These are phyloP conservation scores for Eleusine coracana DNA, from an alignment of 176 grass and related monocot species.

Conservation along the genomic window DNA sequence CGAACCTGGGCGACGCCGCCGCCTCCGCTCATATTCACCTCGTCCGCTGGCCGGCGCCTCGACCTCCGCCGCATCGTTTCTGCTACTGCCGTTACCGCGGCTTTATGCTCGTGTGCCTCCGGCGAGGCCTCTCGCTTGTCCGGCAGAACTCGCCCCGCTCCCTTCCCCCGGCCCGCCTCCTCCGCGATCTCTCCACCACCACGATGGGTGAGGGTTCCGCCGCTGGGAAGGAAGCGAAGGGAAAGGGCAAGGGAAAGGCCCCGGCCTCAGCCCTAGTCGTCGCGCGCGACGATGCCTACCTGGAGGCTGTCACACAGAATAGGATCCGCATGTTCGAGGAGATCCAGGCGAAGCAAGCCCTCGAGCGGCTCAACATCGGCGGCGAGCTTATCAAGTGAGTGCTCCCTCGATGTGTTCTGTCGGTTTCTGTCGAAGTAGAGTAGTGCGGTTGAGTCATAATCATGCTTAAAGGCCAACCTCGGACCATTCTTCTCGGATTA, in stretches of 20 bases:
- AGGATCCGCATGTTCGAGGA: conserved; percentile 66
- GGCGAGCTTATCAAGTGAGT: conserved; percentile 77
- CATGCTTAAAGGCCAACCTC: not conserved
- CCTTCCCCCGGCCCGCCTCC: not conserved
- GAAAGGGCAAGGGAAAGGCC: conserved; percentile 15
- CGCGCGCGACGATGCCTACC: conserved; percentile 61
- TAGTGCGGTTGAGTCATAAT: not conserved
- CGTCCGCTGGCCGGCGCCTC: not conserved
- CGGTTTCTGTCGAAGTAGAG: not conserved
- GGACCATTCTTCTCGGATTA: not conserved
- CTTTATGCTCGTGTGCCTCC: conserved; percentile 60
- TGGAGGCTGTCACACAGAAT: conserved; percentile 64
- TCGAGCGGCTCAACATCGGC: conserved; percentile 63
- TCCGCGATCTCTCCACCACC: conserved; percentile 17
- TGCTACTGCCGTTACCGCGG: conserved; percentile 1
- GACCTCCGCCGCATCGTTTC: not conserved
- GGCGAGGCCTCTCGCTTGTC: conserved; percentile 51
- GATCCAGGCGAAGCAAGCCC: conserved; percentile 60
- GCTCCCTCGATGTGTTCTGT: not conserved
- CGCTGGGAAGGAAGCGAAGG: conserved; percentile 39
- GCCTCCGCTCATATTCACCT: not conserved
- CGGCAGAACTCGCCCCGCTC: not conserved
- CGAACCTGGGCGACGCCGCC: not conserved
- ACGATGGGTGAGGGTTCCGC: conserved; percentile 51
- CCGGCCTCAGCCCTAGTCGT: not conserved